A percentile compares a stretch with the other conserved stretches of the same genome.
Evolutionary conservation across 306 rosid genomes (phyloP).

Genomic region (Pyrus pyrifolia): DNA sequence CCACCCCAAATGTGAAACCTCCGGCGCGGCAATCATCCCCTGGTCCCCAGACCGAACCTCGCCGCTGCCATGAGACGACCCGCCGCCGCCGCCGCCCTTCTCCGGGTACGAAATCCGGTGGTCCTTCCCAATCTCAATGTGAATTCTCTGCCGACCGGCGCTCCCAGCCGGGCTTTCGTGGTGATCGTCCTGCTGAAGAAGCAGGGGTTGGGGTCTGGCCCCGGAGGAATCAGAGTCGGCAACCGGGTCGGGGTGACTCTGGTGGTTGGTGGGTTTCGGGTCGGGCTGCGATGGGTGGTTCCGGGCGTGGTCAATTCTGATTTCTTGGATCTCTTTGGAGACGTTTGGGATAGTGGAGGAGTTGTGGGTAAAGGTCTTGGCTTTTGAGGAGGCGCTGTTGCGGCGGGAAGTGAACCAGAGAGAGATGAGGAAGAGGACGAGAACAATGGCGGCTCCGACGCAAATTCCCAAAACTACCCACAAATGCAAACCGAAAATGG

Average conservation of each 20-base stretch:
- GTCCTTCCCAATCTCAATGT: slow-evolving; percentile 55
- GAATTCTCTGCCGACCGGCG: slow-evolving; percentile 27
- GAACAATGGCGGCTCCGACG: slow-evolving; percentile 58
- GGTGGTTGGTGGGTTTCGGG: slow-evolving; percentile 14
- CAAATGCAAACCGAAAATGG: slow-evolving; percentile 46
- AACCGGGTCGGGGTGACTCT: slow-evolving; percentile 27
- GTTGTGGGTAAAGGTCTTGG: slow-evolving; percentile 20
- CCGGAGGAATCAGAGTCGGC: slow-evolving; percentile 26
- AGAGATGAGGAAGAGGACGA: slow-evolving; percentile 50
- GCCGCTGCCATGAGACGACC: slow-evolving; percentile 43
- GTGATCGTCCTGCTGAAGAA: slow-evolving; percentile 33
- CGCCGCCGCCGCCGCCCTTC: slow-evolving; percentile 37
- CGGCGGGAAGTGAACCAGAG: slow-evolving; percentile 50
- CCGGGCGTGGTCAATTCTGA: slow-evolving; percentile 37
- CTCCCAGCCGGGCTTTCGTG: slow-evolving; percentile 20
- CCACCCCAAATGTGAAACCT: slow-evolving; percentile 65
- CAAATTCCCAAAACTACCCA: slow-evolving; percentile 63
- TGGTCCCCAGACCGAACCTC: slow-evolving; percentile 49
- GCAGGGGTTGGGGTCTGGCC: slow-evolving; percentile 14
- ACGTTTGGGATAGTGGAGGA: slow-evolving; percentile 40
- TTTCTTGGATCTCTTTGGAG: slow-evolving; percentile 60
- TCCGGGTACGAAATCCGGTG: slow-evolving; percentile 60
- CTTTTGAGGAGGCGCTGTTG: slow-evolving; percentile 13
- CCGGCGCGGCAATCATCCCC: slow-evolving; percentile 32
- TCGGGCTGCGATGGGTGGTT: slow-evolving; percentile 8